Evolutionary conservation across 129 eudicot genomes (phyloP).

Genomic region (Centaurea solstitialis): DNA sequence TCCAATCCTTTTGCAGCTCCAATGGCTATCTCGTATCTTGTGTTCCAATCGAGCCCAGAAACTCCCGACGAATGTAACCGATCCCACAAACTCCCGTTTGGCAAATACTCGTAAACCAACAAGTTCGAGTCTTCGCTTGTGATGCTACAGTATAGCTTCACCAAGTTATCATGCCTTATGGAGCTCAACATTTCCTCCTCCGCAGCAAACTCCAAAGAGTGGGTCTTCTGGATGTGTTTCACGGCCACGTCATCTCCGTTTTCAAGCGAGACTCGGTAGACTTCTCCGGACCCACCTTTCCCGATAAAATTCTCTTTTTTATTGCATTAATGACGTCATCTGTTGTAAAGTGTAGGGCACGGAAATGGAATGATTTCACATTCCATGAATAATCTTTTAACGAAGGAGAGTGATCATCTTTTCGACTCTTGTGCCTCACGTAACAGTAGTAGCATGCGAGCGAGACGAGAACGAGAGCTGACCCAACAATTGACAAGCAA

Average conservation of each 20-base stretch:
- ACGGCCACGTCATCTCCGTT: constrained; percentile 78
- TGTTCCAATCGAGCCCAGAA: constrained; percentile 61
- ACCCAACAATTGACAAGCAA: constrained; percentile 49
- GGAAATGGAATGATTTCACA: constrained; percentile 64
- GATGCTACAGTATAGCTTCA: constrained; percentile 74
- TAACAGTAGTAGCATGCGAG: constrained; percentile 44
- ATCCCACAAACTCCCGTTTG: constrained; percentile 89
- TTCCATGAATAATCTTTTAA: constrained; percentile 79
- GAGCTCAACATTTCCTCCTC: constrained; percentile 78
- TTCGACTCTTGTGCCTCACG: constrained; percentile 37
- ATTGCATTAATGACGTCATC: constrained; percentile 82
- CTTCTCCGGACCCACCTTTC: constrained; percentile 89
- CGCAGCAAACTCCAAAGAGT: constrained; percentile 57
- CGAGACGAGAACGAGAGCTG: constrained; percentile 30
- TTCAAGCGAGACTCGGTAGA: constrained; percentile 54
- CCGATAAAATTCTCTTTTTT: constrained; percentile 81
- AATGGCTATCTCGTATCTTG: constrained; percentile 64
- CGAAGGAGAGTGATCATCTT: constrained; percentile 31
- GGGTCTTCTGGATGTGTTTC: constrained; percentile 68
- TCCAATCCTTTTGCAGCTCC: constrained; percentile 83
- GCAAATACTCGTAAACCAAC: constrained; percentile 81
- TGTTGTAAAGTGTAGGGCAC: constrained; percentile 60
- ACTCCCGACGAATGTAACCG: constrained; percentile 55
- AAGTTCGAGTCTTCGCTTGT: constrained; percentile 74
- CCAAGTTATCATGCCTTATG: constrained; percentile 75